These are phyloP conservation scores for Serendipita sp. DNA, from an alignment of 768 basidiomycete genomes.

Conservation along the genomic window DNA sequence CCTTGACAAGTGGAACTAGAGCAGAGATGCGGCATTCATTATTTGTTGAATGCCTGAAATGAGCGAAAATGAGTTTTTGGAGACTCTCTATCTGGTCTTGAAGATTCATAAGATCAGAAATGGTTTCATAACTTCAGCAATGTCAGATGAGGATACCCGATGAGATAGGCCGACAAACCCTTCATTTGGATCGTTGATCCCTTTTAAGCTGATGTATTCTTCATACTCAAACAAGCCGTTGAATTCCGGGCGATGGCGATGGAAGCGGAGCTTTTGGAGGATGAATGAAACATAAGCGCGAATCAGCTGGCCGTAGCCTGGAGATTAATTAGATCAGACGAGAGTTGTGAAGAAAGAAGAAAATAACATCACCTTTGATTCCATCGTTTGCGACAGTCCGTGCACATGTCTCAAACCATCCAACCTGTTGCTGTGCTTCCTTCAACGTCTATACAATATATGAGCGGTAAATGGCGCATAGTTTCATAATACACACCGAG, in stretches of 20 bases:
- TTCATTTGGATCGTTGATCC: slow-evolving; percentile 97
- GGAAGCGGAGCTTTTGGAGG: slow-evolving; percentile 87
- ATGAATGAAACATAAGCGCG: slow-evolving; percentile 93
- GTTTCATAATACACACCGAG: slow-evolving; percentile 36
- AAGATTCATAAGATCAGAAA: slow-evolving; percentile 89
- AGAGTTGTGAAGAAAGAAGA: neutral
- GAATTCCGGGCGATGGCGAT: slow-evolving; percentile 89
- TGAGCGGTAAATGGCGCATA: neutral
- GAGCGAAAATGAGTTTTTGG: slow-evolving; percentile 92
- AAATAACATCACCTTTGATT: slow-evolving; percentile 40
- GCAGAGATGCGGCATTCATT: slow-evolving; percentile 97
- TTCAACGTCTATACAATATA: slow-evolving; percentile 57
- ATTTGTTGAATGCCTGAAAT: slow-evolving; percentile 78
- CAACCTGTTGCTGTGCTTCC: slow-evolving; percentile 90
- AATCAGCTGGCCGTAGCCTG: slow-evolving; percentile 87
- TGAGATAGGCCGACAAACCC: slow-evolving; percentile 40
- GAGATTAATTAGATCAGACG: neutral
- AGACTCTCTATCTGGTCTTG: slow-evolving; percentile 99
- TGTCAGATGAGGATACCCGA: slow-evolving; percentile 10
- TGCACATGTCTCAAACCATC: slow-evolving; percentile 96
- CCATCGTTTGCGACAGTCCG: slow-evolving; percentile 72
- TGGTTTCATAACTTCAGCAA: slow-evolving; percentile 75
- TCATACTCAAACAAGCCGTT: slow-evolving; percentile 99
- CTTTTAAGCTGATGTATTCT: slow-evolving; percentile 92
- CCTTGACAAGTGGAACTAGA: slow-evolving; percentile 92